These are phyloP conservation scores for Syzygium malaccense DNA, from an alignment of 441 rosid genomes.

Conservation along the genomic window DNA sequence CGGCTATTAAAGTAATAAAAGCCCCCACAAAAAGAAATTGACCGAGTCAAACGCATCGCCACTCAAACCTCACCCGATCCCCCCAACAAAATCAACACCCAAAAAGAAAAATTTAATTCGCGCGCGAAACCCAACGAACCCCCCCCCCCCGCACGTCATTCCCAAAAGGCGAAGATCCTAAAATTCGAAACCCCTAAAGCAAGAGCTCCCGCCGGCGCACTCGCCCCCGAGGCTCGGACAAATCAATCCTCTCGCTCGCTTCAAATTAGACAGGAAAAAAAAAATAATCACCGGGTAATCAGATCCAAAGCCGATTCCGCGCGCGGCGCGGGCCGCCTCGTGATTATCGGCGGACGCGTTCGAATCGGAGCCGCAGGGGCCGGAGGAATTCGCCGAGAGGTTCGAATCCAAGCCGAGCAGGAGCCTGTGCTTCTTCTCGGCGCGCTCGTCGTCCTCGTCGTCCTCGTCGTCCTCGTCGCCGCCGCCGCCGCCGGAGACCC, in stretches of 20 bases:
- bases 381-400: constrained; percentile 8
- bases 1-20: constrained; percentile 24
- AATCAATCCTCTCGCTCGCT: neutral
- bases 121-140: constrained; percentile 43
- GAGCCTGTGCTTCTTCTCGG: constrained; percentile 55
- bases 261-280: neutral
- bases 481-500: constrained; percentile 4
- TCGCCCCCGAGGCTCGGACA: neutral
- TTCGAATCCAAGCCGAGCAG: constrained; percentile 52
- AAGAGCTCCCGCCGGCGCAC: neutral
- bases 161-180: constrained; percentile 4
- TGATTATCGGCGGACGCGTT: constrained; percentile 30
- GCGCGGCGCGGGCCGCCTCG: constrained; percentile 24
- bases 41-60: constrained; percentile 47
- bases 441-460: constrained; percentile 64
- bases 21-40: constrained; percentile 11
- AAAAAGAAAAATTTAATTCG: constrained; percentile 12
- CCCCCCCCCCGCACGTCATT: neutral
- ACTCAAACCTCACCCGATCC: constrained; percentile 24
- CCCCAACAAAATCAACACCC: neutral
- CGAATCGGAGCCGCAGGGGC: constrained; percentile 25
- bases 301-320: constrained; percentile 50
- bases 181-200: neutral
- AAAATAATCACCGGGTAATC: constrained; percentile 32
- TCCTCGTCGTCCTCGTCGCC: constrained; percentile 5